Base-by-base conservation (phyloP, 495 filamentous ascomycete species). In the Hypoxylon fragiforme region DNA sequence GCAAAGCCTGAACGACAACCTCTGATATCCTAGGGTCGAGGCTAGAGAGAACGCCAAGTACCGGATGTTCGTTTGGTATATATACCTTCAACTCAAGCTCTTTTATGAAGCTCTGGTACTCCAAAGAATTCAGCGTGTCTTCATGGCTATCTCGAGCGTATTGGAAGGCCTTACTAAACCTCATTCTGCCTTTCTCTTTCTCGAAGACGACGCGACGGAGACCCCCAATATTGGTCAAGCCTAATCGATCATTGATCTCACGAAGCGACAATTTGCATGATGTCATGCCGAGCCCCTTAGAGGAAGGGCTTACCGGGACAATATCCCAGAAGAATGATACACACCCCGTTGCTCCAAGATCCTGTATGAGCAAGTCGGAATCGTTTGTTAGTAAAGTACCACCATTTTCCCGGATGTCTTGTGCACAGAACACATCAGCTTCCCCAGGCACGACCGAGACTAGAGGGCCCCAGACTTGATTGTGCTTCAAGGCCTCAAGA, bases 331-430 rank as follows among this genome's bases (percentile, higher is more conserved):
- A 70, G 57, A 88, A 82, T 3, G 82, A 64, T 1, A 90, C 82
- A 3, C 72, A 68, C 1, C 86, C 83, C 14, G 74, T 32, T 0
- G 57, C 19, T 1, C 85, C 87, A 3, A 89, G 72, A 39, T 88
- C 77, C 60, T 89, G 77, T 0, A 89, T 73, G 15, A 90, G 71
- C n/a, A 91, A 73, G 58, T 92, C 88, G 0, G 88, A 91, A 60
- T 92, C 88, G 18, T 76, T 79, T 6, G 87, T 89, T 8, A 92
- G 60, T 19, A 89, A 65, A 2, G 73, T 69, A 0, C 77, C 77
- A 2, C 78, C 81, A 38, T 75, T 67, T 2, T 66, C 39, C n/a
- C 67, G 73, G n/a, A 81, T 67, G 37, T 80, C 69, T 24, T 70
- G 57, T 8, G 84, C 87, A 69, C 88, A 91, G 58, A 79, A 86